Evolutionary conservation across 2,329 filamentous ascomycete species (phyloP).

Genomic region (Penicillium sp.): DNA sequence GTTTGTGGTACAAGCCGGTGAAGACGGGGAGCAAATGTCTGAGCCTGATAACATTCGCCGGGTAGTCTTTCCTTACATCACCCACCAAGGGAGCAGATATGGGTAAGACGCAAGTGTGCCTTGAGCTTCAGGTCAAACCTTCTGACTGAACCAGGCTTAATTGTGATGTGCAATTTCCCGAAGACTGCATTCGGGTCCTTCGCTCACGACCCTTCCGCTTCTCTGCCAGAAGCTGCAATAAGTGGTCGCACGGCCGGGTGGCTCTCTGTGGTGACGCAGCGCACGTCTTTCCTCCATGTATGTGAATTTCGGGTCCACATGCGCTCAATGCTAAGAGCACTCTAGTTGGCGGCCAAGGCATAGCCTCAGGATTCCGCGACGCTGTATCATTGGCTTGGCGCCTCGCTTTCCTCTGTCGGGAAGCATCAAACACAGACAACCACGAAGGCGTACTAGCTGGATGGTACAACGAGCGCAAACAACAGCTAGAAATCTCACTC

Average conservation of each 20-base stretch:
- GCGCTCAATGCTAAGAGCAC: background rate
- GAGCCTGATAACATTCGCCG: slow-evolving; percentile 16
- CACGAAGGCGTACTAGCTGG: slow-evolving; percentile 30
- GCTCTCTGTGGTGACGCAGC: slow-evolving; percentile 54
- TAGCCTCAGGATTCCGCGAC: slow-evolving; percentile 1
- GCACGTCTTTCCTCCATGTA: slow-evolving; percentile 56
- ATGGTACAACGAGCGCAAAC: slow-evolving; percentile 42
- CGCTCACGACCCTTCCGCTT: slow-evolving; percentile 52
- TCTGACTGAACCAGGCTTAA: slow-evolving; percentile 17
- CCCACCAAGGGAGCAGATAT: slow-evolving; percentile 27
- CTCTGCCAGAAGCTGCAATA: slow-evolving; percentile 49
- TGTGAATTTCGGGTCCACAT: background rate
- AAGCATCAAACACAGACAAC: slow-evolving; percentile 1
- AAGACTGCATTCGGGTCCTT: slow-evolving; percentile 51
- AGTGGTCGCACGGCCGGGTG: slow-evolving; percentile 46
- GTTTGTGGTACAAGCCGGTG: slow-evolving; percentile 34
- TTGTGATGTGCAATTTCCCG: slow-evolving; percentile 40
- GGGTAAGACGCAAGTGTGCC: slow-evolving; percentile 15
- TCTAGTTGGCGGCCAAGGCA: background rate
- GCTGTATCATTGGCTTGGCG: background rate
- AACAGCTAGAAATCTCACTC: slow-evolving; percentile 40
- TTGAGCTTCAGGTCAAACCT: background rate
- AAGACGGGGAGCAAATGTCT: slow-evolving; percentile 32
- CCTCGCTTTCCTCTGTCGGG: slow-evolving; percentile 25
- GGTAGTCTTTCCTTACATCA: slow-evolving; percentile 30